Percentiles rank a stretch among this genome's conserved stretches.
phyloP scores from a whole-genome alignment of 306 rosid genomes.

The Fagus sylvatica region DNA sequence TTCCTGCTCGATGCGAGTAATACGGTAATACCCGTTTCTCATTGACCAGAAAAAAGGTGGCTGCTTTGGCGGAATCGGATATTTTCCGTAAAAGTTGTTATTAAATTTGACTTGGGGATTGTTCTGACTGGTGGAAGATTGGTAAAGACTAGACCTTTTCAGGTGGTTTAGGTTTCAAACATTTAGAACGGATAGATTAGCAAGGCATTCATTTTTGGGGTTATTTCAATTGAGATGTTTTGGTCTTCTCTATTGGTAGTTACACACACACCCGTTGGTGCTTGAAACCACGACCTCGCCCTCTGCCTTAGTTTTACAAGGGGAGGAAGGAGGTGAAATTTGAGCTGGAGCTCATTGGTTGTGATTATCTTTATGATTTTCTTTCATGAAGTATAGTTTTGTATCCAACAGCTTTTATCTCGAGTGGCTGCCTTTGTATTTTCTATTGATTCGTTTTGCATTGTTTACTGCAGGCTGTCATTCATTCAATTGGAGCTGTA shows the following conservation, averaged over 20 bases:
- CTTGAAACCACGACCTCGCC: no score
- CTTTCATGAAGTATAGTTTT: background rate
- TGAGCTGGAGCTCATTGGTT: no score
- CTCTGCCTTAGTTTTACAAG: no score
- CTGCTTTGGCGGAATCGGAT: background rate
- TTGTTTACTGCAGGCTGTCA: conserved; percentile 52
- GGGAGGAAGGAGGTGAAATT: no score
- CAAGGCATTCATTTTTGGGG: background rate
- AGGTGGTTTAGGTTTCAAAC: background rate
- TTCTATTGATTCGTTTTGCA: conserved; percentile 17
- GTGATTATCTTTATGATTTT: background rate
- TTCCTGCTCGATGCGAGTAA: background rate
- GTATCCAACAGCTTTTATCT: background rate
- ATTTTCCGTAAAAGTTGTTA: background rate
- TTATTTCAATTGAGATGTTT: background rate
- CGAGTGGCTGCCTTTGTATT: background rate
- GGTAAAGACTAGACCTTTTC: background rate
- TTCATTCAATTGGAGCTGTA: conserved; percentile 48
- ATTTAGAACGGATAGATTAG: background rate
- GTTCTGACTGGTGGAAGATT: background rate
- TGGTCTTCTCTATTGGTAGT: background rate
- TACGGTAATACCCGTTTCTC: background rate
- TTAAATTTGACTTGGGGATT: background rate
- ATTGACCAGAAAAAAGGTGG: background rate
- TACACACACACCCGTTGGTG: no score